Conservation (phyloP, 768 basidiomycete genomes). For the Harrya chromipes region DNA sequence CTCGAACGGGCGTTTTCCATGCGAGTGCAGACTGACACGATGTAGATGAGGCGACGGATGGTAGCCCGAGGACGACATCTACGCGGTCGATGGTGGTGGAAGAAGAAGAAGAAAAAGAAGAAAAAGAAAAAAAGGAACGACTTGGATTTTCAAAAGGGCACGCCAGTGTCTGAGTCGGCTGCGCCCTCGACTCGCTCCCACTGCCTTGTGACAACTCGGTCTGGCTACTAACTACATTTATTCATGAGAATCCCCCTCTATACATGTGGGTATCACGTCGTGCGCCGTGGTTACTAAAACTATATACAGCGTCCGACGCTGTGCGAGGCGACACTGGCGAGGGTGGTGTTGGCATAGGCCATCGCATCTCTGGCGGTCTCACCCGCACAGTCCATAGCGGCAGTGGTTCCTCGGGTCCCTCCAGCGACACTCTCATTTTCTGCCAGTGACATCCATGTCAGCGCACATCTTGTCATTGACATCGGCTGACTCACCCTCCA, state of each 20-base stretch:
- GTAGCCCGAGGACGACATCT: constrained; percentile 24
- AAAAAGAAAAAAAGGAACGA: not conserved
- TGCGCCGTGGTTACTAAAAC: not conserved
- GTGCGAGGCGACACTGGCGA: constrained; percentile 8
- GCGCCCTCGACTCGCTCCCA: constrained; percentile 12
- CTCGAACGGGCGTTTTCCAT: constrained; percentile 33
- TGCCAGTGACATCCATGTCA: constrained; percentile 8
- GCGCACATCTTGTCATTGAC: not conserved
- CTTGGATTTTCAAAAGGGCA: constrained; percentile 1
- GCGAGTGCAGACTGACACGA: constrained; percentile 24
- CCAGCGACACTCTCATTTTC: constrained; percentile 1
- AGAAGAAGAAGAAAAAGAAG: no score
- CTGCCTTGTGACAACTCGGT: not conserved
- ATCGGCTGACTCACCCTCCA: constrained; percentile 50
- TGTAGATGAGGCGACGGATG: constrained; percentile 23
- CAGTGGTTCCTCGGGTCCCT: not conserved
- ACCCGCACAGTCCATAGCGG: not conserved
- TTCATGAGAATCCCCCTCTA: not conserved
- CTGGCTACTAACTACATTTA: no score
- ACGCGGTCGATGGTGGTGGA: constrained; percentile 19
- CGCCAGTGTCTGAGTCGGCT: not conserved
- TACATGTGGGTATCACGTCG: constrained; percentile 11
- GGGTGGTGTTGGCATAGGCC: not conserved
- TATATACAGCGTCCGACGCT: constrained; percentile 6
- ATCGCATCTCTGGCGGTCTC: no score